A percentile compares a stretch with the other conserved stretches of the same genome.
phyloP scores from a whole-genome alignment of 2,329 filamentous ascomycete genomes.

The Colletotrichum acutatum region DNA sequence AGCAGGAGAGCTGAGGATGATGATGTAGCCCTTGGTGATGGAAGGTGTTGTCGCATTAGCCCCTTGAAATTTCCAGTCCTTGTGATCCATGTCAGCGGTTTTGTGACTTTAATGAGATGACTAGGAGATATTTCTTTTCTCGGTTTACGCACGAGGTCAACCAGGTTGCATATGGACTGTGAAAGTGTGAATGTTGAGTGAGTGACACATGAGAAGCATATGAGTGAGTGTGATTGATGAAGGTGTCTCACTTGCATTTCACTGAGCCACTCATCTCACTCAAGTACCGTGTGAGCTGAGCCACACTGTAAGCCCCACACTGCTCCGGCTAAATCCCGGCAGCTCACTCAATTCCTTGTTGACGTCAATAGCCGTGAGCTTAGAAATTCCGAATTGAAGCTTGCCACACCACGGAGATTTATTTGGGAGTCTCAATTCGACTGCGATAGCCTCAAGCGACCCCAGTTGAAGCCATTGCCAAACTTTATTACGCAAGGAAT shows the following conservation, averaged over 20 bases:
- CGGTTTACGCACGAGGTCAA: not conserved
- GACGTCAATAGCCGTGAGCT: conserved; percentile 29
- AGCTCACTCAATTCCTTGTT: not conserved
- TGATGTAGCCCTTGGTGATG: not conserved
- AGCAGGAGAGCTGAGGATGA: not conserved
- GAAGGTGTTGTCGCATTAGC: not conserved
- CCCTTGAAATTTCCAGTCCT: not conserved
- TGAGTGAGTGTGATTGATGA: not conserved
- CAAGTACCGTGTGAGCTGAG: not conserved
- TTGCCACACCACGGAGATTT: not conserved
- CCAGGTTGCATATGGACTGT: not conserved
- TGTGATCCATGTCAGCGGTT: not conserved
- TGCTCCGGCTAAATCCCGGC: not conserved
- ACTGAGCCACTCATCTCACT: conserved; percentile 8
- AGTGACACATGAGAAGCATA: not conserved
- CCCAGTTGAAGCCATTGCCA: too few species aligned
- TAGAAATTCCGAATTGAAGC: conserved; percentile 19
- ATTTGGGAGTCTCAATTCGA: not conserved
- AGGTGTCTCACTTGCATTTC: not conserved
- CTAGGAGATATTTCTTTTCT: not conserved
- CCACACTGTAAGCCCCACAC: not conserved
- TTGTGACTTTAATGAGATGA: not conserved
- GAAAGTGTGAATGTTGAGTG: not conserved
- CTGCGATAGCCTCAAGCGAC: not conserved
- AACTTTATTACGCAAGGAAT: too few species aligned